Conservation (phyloP, 192 early-diverging fungal genomes). For the Linnemannia schmuckeri region DNA sequence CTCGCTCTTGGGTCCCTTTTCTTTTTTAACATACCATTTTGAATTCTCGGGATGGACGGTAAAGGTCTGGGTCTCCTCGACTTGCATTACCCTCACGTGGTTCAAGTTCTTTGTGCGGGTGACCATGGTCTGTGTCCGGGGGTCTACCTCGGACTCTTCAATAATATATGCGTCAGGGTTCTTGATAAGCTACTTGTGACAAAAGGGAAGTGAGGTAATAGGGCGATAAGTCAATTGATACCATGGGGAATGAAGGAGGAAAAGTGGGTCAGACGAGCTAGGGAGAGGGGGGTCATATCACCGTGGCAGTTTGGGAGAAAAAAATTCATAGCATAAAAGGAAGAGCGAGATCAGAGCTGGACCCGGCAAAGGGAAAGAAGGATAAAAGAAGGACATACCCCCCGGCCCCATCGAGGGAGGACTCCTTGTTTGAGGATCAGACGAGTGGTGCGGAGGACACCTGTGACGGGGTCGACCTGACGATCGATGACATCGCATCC, state of each 20-base stretch:
- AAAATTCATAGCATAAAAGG: constrained; percentile 14
- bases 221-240: not conserved
- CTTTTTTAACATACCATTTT: constrained; percentile 47
- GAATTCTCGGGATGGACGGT: constrained; percentile 64
- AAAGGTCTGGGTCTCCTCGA: constrained; percentile 92
- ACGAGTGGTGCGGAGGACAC: constrained; percentile 87
- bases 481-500: constrained; percentile 94
- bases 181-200: constrained; percentile 74
- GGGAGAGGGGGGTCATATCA: not conserved
- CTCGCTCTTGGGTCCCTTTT: not conserved
- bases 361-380: not conserved
- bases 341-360: not conserved
- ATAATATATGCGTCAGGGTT: constrained; percentile 90
- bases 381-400: constrained; percentile 45
- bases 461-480: constrained; percentile 80
- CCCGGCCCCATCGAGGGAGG: constrained; percentile 89
- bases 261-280: not conserved
- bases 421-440: constrained; percentile 91
- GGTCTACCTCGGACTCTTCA: constrained; percentile 91
- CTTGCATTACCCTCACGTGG: constrained; percentile 92
- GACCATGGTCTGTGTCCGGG: constrained; percentile 78
- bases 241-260: not conserved
- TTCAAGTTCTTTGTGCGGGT: constrained; percentile 91
- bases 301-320: not conserved
- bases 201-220: not conserved